These are phyloP conservation scores for Phaeosphaeriaceae sp. DNA, from an alignment of 2,329 filamentous ascomycete genomes.

Conservation along the genomic window DNA sequence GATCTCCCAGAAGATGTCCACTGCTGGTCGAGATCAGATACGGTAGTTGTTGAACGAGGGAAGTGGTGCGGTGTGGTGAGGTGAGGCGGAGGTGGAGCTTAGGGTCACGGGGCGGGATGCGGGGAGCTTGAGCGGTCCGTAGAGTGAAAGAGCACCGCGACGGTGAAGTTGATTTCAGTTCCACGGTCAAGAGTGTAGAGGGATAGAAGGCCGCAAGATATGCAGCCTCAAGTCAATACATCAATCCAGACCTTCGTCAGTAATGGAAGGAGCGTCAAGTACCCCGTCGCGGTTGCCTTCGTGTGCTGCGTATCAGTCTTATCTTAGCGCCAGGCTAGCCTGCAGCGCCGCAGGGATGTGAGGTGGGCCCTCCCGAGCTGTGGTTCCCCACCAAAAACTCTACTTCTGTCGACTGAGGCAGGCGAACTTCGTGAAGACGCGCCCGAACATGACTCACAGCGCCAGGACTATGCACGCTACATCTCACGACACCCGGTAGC, in stretches of 20 bases:
- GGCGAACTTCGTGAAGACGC: neutral
- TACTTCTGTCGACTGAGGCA: slow-evolving; percentile 21
- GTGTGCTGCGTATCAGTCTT: neutral
- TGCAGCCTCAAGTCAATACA: neutral
- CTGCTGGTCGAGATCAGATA: neutral
- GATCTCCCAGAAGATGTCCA: neutral
- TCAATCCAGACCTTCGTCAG: neutral
- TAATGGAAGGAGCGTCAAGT: neutral
- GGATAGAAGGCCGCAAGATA: slow-evolving; percentile 1
- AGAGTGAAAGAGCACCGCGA: neutral
- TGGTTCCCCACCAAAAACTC: slow-evolving; percentile 32
- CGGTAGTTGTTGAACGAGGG: neutral
- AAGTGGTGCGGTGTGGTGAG: neutral
- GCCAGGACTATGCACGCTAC: slow-evolving; percentile 25
- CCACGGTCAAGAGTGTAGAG: slow-evolving; percentile 11
- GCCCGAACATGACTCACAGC: slow-evolving; percentile 29
- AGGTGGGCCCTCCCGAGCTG: neutral
- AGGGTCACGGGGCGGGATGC: slow-evolving; percentile 1
- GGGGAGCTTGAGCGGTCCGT: neutral
- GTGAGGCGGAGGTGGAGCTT: neutral
- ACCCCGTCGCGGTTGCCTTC: slow-evolving; percentile 20
- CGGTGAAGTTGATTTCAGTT: neutral
- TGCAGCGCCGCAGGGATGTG: neutral
- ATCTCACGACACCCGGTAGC: slow-evolving; percentile 21
- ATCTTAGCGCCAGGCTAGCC: slow-evolving; percentile 1